Evolutionary conservation across 2,329 filamentous ascomycete species (phyloP), one percentile per base, ranked within the genome.

Genomic region (Aspergillus phoenicis): DNA sequence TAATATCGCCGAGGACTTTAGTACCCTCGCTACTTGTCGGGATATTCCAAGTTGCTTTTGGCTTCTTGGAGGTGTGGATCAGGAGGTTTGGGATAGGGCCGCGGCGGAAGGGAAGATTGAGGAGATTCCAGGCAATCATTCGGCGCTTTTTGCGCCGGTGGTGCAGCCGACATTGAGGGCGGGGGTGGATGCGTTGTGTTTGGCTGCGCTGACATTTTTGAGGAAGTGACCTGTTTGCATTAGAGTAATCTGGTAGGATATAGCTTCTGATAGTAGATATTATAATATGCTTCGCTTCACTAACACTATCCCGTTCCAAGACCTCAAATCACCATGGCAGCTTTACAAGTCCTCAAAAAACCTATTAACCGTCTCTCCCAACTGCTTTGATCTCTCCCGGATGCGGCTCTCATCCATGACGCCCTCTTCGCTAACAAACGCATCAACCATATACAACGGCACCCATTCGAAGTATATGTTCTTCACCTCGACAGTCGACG

Each of bases 401-500:
- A 78, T 75, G 0, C 57, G 64, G 2, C 57, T 47, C 28, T 57
- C 59, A 5, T 66, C 61, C 38, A 75, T 52, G 4, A 80, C 67
- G 0, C 85, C 85, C 5, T 82, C 73, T 57, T 89, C 85, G 3
- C 82, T 85, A 33, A 86, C 72, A 66, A 86, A 88, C 0, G 73
- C 72, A 66, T 87, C 80, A 5, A 88, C 75, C 45, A 87, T 68
- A 8, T 68, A 60, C 0, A 80, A 69, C 1, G 83, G 79, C 45
- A 87, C 77, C 85, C 85, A 88, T 74, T 89, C 86, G 52, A 88
- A 87, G 62, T 85, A 86, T n/a, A 83, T 68, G 66, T 83, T 78
- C 58, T 73, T 74, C 33, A 82, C 71, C 39, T 71, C 62, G 10
- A 79, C 64, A 33, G 61, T 58, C 7, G 69, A 68, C 11, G 55